Conservation (phyloP, 1,284 basidiomycete species). For the Fomitiporia mediterranea region DNA sequence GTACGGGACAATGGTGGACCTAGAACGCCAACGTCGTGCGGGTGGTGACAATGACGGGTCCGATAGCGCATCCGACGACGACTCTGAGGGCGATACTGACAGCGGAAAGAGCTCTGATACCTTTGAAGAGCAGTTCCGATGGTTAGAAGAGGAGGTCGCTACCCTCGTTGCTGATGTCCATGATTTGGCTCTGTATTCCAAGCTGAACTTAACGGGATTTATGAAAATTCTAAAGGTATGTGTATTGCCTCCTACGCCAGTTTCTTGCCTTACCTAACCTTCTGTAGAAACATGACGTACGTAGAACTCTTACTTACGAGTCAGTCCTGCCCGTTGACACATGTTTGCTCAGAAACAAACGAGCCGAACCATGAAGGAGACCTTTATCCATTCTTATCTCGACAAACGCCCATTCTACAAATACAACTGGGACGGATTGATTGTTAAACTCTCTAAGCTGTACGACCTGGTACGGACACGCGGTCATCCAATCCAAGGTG, state of each 20-base stretch:
- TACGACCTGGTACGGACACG: slow-evolving; percentile 96
- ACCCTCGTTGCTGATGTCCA: slow-evolving; percentile 97
- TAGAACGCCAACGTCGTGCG: slow-evolving; percentile 54
- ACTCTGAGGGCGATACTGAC: slow-evolving; percentile 43
- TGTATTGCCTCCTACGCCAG: slow-evolving; percentile 11
- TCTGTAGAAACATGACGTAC: slow-evolving; percentile 74
- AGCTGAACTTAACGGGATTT: slow-evolving; percentile 97
- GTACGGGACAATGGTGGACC: slow-evolving; percentile 33
- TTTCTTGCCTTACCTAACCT: neutral
- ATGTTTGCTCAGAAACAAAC: slow-evolving; percentile 70
- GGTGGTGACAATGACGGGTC: slow-evolving; percentile 68
- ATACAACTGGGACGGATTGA: slow-evolving; percentile 88
- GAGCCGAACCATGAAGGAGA: slow-evolving; percentile 54
- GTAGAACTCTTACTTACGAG: slow-evolving; percentile 26
- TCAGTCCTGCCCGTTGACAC: slow-evolving; percentile 2
- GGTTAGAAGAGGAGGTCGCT: slow-evolving; percentile 93
- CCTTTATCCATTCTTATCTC: slow-evolving; percentile 86
- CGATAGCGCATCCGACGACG: slow-evolving; percentile 35
- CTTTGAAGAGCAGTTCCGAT: slow-evolving; percentile 85
- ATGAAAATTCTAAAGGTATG: slow-evolving; percentile 94
- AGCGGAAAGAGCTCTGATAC: slow-evolving; percentile 66
- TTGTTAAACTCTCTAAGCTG: slow-evolving; percentile 93
- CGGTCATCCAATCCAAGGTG: slow-evolving; percentile 91
- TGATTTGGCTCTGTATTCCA: slow-evolving; percentile 92
- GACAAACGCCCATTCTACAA: slow-evolving; percentile 97